phyloP scores from a whole-genome alignment of 2,329 filamentous ascomycete genomes.

The Hymenoscyphus albidus region DNA sequence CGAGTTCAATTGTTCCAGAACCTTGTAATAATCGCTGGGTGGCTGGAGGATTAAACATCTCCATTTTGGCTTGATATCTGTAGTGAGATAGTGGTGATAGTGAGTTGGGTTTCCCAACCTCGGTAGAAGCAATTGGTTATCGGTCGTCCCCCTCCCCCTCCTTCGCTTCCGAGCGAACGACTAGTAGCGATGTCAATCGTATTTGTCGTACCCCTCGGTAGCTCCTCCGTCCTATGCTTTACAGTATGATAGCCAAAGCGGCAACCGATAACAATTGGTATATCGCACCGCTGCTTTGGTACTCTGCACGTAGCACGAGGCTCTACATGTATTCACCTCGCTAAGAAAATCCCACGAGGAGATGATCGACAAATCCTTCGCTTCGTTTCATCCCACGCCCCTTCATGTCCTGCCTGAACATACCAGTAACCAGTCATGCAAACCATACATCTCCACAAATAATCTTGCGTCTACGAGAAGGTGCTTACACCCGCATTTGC shows the following conservation, averaged over 20 bases:
- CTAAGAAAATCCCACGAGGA: background rate
- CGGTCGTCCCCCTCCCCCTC: no score
- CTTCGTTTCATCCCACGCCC: constrained; percentile 2
- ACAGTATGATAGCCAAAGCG: no score
- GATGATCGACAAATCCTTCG: constrained; percentile 2
- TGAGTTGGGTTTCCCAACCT: no score
- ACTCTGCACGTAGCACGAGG: background rate
- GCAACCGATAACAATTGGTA: no score
- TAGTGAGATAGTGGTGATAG: no score
- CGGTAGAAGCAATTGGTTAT: no score
- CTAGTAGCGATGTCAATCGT: no score
- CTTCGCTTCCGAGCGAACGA: no score
- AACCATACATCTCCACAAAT: background rate
- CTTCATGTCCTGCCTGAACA: background rate
- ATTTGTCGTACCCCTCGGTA: no score
- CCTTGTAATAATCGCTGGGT: background rate
- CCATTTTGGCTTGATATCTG: no score
- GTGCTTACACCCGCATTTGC: background rate
- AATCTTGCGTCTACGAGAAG: background rate
- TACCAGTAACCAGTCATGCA: background rate
- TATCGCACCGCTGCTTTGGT: no score
- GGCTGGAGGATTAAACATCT: background rate
- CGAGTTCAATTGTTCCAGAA: background rate
- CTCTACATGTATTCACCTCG: background rate
- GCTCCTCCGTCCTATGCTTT: no score